These are phyloP conservation scores for Dillenia turbinata DNA, from an alignment of 164 flowering plant species.

Conservation along the genomic window DNA sequence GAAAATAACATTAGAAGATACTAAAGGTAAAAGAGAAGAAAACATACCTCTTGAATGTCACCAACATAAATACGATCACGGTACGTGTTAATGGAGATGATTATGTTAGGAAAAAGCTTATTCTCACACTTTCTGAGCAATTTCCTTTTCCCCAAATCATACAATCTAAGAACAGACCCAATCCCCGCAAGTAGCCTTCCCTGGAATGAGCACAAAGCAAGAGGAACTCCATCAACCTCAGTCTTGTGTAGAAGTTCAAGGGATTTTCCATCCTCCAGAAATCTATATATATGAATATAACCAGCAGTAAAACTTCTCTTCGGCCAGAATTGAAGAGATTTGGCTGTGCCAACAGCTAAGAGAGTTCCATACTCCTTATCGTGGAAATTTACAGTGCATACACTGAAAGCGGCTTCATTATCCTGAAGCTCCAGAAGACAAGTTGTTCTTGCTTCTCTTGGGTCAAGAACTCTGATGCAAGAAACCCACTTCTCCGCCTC, in stretches of 20 bases:
- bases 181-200: slow-evolving; percentile 96
- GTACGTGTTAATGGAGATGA: slow-evolving; percentile 80
- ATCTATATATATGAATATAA: slow-evolving; percentile 88
- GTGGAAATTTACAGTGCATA: slow-evolving; percentile 94
- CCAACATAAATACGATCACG: slow-evolving; percentile 98
- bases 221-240: slow-evolving; percentile 94
- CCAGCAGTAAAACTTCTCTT: slow-evolving; percentile 60
- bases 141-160: slow-evolving; percentile 87
- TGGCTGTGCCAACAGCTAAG: slow-evolving; percentile 96
- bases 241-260: slow-evolving; percentile 97
- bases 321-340: slow-evolving; percentile 87
- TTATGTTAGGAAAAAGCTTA: slow-evolving; percentile 89
- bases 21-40: not conserved
- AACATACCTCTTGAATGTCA: slow-evolving; percentile 93
- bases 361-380: slow-evolving; percentile 97
- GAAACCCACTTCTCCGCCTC: slow-evolving; percentile 97
- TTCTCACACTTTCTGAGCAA: slow-evolving; percentile 97
- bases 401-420: slow-evolving; percentile 93
- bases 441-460: slow-evolving; percentile 70
- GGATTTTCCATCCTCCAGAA: slow-evolving; percentile 81
- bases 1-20: too few relatives aligned
- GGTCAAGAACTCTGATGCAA: slow-evolving; percentile 95
- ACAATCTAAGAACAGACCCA: slow-evolving; percentile 82
- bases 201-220: slow-evolving; percentile 89
- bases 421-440: slow-evolving; percentile 98